Conservation (phyloP, 352 stramenopile species). For the Phytophthora citrophthora region DNA sequence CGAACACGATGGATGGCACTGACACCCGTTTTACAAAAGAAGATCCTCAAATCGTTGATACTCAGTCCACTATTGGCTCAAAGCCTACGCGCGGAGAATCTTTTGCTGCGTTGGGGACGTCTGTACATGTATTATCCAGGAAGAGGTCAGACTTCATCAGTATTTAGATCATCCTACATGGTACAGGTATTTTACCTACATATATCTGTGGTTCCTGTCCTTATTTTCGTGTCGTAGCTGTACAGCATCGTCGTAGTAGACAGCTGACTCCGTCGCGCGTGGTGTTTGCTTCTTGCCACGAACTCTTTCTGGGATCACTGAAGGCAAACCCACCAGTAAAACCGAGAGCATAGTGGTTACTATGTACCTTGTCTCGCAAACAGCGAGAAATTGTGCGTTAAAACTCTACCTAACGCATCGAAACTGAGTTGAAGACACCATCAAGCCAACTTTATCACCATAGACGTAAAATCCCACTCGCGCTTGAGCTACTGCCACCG, state of each 20-base stretch:
- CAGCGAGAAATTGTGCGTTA: neutral
- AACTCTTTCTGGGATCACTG: neutral
- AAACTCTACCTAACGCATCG: neutral
- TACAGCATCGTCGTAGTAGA: neutral
- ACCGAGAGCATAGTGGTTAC: neutral
- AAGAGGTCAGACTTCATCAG: constrained; percentile 8
- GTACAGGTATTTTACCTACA: neutral
- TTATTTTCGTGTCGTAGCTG: neutral
- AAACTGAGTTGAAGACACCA: no score
- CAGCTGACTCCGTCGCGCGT: neutral
- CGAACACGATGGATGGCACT: constrained; percentile 10
- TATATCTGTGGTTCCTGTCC: no score
- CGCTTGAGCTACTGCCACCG: constrained; percentile 9
- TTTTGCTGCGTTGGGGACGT: neutral
- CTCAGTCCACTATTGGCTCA: neutral
- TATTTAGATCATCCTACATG: neutral
- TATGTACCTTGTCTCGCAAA: no score
- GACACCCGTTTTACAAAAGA: constrained; percentile 14
- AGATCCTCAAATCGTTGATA: constrained; percentile 11
- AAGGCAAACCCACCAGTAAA: neutral
- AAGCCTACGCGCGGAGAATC: neutral
- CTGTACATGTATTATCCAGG: constrained; percentile 3
- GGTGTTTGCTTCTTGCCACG: neutral
- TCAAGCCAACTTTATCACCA: no score
- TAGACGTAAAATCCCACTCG: no score